These are phyloP conservation scores for Colletotrichum musae DNA, from an alignment of 2,329 filamentous ascomycete genomes.

Conservation along the genomic window DNA sequence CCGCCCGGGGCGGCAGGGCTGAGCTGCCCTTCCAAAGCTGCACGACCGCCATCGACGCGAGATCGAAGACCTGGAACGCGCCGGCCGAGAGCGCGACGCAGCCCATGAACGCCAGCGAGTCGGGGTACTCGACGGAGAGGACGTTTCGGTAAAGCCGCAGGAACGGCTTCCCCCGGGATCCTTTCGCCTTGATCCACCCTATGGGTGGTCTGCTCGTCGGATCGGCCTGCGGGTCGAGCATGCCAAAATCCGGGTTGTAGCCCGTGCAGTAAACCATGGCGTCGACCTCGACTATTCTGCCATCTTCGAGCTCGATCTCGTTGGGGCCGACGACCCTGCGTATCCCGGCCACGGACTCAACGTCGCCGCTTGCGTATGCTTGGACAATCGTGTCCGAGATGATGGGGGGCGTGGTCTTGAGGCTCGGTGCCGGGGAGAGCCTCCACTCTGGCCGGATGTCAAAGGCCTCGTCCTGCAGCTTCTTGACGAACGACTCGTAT, in stretches of 20 bases:
- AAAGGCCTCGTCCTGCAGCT: conserved; percentile 19
- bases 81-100: conserved; percentile 45
- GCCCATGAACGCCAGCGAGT: conserved; percentile 53
- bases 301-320: conserved; percentile 44
- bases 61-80: conserved; percentile 52
- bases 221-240: conserved; percentile 27
- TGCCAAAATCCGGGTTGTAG: conserved; percentile 42
- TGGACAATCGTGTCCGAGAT: conserved; percentile 47
- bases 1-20: conserved; percentile 44
- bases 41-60: conserved; percentile 53
- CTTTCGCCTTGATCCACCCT: conserved; percentile 20
- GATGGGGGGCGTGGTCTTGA: conserved; percentile 40
- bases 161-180: conserved; percentile 48
- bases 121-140: conserved; percentile 53
- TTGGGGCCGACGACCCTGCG: conserved; percentile 42
- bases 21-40: conserved; percentile 53
- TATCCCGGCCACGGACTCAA: conserved; percentile 48
- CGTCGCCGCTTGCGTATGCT: conserved; percentile 45
- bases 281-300: conserved; percentile 44
- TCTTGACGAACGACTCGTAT: conserved; percentile 17
- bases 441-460: conserved; percentile 50
- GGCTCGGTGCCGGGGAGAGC: conserved; percentile 44
- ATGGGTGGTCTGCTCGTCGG: conserved; percentile 42
- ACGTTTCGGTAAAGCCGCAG: conserved; percentile 55
- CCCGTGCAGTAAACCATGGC: conserved; percentile 47